Evolutionary conservation across 345 rosid species (phyloP).

Genomic region (Cardiospermum halicacabum): DNA sequence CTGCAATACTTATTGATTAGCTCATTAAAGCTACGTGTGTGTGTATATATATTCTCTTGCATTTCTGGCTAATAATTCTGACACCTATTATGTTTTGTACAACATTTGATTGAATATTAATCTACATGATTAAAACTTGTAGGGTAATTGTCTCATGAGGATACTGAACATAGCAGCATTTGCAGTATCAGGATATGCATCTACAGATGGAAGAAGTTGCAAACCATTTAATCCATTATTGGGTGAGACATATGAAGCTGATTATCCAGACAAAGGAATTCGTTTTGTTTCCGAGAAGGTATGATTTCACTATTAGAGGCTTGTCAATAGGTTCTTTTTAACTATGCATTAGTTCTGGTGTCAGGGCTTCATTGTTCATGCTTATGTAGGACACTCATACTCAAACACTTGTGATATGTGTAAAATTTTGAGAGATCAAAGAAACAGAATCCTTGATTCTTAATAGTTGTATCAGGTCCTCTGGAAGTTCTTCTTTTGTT

Average conservation of each 20-base stretch:
- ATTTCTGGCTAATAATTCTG: neutral
- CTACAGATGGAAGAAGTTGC: slow-evolving; percentile 26
- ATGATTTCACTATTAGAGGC: neutral
- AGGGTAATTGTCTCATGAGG: slow-evolving; percentile 33
- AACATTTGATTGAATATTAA: neutral
- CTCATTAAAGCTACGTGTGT: neutral
- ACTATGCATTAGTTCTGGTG: neutral
- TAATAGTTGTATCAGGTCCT: too few relatives aligned
- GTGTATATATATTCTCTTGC: neutral
- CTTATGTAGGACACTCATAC: neutral
- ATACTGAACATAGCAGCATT: slow-evolving; percentile 28
- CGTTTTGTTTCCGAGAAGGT: slow-evolving; percentile 30
- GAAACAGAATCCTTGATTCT: too few relatives aligned
- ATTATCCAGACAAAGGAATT: slow-evolving; percentile 32
- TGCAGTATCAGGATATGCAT: slow-evolving; percentile 33
- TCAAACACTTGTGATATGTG: neutral
- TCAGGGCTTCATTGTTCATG: neutral
- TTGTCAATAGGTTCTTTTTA: neutral
- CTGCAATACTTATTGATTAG: neutral
- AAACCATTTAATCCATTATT: slow-evolving; percentile 32
- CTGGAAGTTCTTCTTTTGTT: too few relatives aligned
- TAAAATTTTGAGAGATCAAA: neutral
- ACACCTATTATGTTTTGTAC: neutral
- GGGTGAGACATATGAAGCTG: slow-evolving; percentile 34
- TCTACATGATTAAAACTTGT: slow-evolving; percentile 1